Conservation (phyloP, 2,329 filamentous ascomycete genomes). For the Hypoxylon sp. region DNA sequence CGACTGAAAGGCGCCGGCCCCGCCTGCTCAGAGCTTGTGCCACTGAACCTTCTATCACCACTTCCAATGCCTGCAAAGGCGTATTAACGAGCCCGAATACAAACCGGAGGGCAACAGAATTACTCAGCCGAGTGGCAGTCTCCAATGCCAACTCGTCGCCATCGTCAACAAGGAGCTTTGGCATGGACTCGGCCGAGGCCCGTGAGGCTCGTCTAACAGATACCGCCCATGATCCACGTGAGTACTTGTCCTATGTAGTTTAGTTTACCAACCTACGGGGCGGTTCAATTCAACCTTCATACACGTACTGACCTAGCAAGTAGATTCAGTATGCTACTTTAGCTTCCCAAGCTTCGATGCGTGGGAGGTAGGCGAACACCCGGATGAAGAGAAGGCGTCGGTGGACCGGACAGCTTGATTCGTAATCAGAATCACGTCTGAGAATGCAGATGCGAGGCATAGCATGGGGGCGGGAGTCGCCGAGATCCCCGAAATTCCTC, state of each 20-base stretch:
- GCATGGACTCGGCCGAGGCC: slow-evolving; percentile 51
- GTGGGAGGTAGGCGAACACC: slow-evolving; percentile 67
- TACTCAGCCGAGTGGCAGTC: slow-evolving; percentile 69
- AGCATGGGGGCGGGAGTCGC: slow-evolving; percentile 28
- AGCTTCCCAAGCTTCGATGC: slow-evolving; percentile 82
- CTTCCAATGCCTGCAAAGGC: slow-evolving; percentile 67
- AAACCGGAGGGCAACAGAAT: slow-evolving; percentile 67
- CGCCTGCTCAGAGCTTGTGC: slow-evolving; percentile 68
- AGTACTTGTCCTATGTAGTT: slow-evolving; percentile 26
- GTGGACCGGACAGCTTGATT: slow-evolving; percentile 46
- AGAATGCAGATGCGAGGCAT: slow-evolving; percentile 14
- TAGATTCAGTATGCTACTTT: slow-evolving; percentile 72
- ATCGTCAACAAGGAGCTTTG: slow-evolving; percentile 57
- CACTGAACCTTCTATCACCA: slow-evolving; percentile 72
- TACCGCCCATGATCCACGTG: slow-evolving; percentile 49
- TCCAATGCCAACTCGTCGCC: slow-evolving; percentile 61
- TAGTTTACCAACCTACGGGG: slow-evolving; percentile 5
- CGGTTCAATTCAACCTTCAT: background rate
- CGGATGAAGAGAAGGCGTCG: slow-evolving; percentile 58
- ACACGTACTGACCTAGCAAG: slow-evolving; percentile 36
- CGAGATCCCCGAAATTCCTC: slow-evolving; percentile 28
- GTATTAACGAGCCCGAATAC: slow-evolving; percentile 66
- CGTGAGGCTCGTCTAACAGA: slow-evolving; percentile 46
- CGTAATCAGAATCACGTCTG: slow-evolving; percentile 10
- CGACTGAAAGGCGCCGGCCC: slow-evolving; percentile 62